Conservation (phyloP, 1,139 yeast species). For the Taiozyma sp. region DNA sequence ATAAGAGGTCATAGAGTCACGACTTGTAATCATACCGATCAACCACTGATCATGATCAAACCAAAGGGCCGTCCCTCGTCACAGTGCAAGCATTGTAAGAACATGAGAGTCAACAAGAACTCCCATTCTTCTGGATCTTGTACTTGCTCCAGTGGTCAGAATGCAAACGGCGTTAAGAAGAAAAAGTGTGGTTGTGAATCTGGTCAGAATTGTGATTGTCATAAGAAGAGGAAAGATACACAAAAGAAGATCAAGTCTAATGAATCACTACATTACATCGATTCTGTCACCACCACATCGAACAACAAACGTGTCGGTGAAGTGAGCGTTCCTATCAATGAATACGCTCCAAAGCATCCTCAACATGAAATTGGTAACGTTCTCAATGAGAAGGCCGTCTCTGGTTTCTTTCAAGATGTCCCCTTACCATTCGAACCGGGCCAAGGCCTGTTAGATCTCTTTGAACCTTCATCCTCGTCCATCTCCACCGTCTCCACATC, state of each 20-base stretch:
- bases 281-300: neutral
- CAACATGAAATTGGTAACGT: slow-evolving; percentile 27
- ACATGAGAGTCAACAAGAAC: slow-evolving; percentile 63
- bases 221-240: slow-evolving; percentile 27
- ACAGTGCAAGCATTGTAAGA: slow-evolving; percentile 85
- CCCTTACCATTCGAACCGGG: slow-evolving; percentile 30
- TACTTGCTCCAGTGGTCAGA: slow-evolving; percentile 58
- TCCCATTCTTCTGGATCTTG: slow-evolving; percentile 59
- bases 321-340: slow-evolving; percentile 39
- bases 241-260: neutral
- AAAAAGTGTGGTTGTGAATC: slow-evolving; percentile 53
- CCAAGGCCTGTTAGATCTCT: slow-evolving; percentile 36
- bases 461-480: slow-evolving; percentile 12
- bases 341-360: slow-evolving; percentile 31
- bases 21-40: slow-evolving; percentile 87
- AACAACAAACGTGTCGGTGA: slow-evolving; percentile 33
- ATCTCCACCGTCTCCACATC: neutral
- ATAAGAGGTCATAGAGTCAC: slow-evolving; percentile 95
- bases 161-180: slow-evolving; percentile 30
- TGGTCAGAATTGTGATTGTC: slow-evolving; percentile 56
- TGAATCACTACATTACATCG: neutral
- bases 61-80: slow-evolving; percentile 96
- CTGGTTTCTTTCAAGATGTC: slow-evolving; percentile 26
- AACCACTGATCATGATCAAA: slow-evolving; percentile 85
- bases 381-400: slow-evolving; percentile 21